phyloP scores from a whole-genome alignment of 257 asterid genomes.

The Euphrasia confusa region DNA sequence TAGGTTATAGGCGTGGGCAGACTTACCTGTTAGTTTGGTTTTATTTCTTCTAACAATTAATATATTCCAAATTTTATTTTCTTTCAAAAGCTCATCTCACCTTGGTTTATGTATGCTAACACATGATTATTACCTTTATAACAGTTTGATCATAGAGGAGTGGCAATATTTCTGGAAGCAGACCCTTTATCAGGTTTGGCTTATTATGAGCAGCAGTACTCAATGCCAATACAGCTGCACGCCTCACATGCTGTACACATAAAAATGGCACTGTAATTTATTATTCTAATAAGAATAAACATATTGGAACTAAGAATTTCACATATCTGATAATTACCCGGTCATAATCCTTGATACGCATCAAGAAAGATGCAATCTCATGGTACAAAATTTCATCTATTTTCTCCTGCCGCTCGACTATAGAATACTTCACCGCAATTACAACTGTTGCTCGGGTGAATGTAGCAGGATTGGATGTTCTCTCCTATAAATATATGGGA shows the following conservation, averaged over 20 bases:
- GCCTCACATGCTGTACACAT: slow-evolving; percentile 89
- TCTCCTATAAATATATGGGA: slow-evolving; percentile 52
- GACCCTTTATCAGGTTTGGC: slow-evolving; percentile 84
- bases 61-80: too few relatives aligned
- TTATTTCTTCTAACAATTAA: too few relatives aligned
- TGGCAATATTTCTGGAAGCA: slow-evolving; percentile 82
- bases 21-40: too few relatives aligned
- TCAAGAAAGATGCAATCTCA: slow-evolving; percentile 82
- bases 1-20: too few relatives aligned
- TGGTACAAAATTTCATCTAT: slow-evolving; percentile 81
- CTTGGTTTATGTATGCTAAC: slow-evolving; percentile 1
- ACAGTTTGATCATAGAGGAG: slow-evolving; percentile 94
- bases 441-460: slow-evolving; percentile 97
- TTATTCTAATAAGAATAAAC: slow-evolving; percentile 1
- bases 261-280: slow-evolving; percentile 17
- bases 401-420: slow-evolving; percentile 94
- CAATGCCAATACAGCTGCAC: slow-evolving; percentile 97
- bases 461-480: slow-evolving; percentile 74
- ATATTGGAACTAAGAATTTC: not conserved
- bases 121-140: slow-evolving; percentile 53
- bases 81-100: not conserved
- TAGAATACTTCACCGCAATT: slow-evolving; percentile 83
- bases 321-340: slow-evolving; percentile 49
- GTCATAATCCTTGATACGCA: slow-evolving; percentile 90
- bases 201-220: slow-evolving; percentile 98